Evolutionary conservation across 1,139 yeast genomes (phyloP).

Genomic region (Zygosaccharomyces pseudobailii): DNA sequence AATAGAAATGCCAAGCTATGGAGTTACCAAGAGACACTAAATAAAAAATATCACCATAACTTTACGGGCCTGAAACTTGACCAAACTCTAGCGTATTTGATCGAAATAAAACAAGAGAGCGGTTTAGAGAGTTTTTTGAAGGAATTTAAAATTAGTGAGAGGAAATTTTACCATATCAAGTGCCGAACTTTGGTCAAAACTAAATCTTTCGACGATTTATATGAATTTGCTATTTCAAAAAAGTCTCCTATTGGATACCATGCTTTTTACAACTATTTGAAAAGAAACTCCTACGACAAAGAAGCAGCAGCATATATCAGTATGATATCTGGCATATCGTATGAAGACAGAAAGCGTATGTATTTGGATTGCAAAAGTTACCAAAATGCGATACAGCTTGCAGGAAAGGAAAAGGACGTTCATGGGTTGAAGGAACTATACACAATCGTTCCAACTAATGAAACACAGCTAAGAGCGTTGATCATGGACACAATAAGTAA

Average conservation of each 20-base stretch:
- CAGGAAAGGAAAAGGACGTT: slow-evolving; percentile 27
- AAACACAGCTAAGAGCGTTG: slow-evolving; percentile 23
- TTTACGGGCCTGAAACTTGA: slow-evolving; percentile 52
- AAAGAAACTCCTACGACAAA: slow-evolving; percentile 17
- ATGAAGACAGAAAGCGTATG: slow-evolving; percentile 24
- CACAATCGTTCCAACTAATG: slow-evolving; percentile 26
- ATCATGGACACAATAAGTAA: slow-evolving; percentile 21
- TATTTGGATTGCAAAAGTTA: slow-evolving; percentile 28
- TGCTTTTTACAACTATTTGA: slow-evolving; percentile 44
- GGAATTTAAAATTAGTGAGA: slow-evolving; percentile 59
- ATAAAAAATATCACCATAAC: slow-evolving; percentile 51
- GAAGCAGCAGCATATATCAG: slow-evolving; percentile 30
- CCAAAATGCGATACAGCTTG: slow-evolving; percentile 26
- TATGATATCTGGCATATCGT: slow-evolving; percentile 24
- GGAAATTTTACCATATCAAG: slow-evolving; percentile 60
- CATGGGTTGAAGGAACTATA: slow-evolving; percentile 22
- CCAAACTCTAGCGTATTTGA: slow-evolving; percentile 51
- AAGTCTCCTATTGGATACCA: slow-evolving; percentile 73
- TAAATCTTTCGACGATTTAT: slow-evolving; percentile 61
- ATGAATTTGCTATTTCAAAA: slow-evolving; percentile 42
- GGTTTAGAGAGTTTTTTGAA: slow-evolving; percentile 53
- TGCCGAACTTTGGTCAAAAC: slow-evolving; percentile 49
- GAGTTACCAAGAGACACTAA: slow-evolving; percentile 49
- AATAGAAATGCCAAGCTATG: slow-evolving; percentile 50
- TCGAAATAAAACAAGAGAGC: slow-evolving; percentile 54